Conservation (phyloP, 202 grass and related monocot species). For the Cymbopogon flexuosus region DNA sequence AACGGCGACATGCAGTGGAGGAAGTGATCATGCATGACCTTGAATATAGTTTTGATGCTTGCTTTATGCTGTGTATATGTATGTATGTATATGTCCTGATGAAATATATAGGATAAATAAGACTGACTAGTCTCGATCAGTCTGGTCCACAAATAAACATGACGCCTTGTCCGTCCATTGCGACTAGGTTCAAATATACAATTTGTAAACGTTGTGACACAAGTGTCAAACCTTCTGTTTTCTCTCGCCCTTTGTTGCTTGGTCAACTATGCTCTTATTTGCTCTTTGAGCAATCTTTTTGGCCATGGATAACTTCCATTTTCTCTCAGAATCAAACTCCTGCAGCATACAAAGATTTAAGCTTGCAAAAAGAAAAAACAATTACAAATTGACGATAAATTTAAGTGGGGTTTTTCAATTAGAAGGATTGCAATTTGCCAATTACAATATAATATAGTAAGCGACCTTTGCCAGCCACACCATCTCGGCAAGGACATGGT, state of each 20-base stretch:
- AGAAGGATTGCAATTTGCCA: neutral
- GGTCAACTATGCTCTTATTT: slow-evolving; percentile 71
- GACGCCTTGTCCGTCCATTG: neutral
- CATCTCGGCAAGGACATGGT: slow-evolving; percentile 96
- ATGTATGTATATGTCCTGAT: neutral
- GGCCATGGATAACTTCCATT: slow-evolving; percentile 93
- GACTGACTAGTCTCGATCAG: neutral
- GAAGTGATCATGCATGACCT: neutral
- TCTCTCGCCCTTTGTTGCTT: slow-evolving; percentile 80
- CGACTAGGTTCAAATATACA: neutral
- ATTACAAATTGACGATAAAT: slow-evolving; percentile 15
- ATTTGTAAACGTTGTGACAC: neutral
- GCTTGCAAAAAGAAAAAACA: neutral
- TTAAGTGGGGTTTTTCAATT: neutral
- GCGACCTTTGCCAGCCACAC: slow-evolving; percentile 84
- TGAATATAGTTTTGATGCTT: neutral
- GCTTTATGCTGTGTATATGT: neutral
- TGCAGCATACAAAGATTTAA: slow-evolving; percentile 36
- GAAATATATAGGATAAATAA: neutral
- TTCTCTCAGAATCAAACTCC: slow-evolving; percentile 99
- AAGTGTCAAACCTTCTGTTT: slow-evolving; percentile 71
- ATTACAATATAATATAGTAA: slow-evolving; percentile 24
- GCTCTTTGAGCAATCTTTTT: slow-evolving; percentile 87
- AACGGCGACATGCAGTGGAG: neutral
- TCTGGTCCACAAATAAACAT: neutral